These are phyloP conservation scores for Cyphellophora attinorum DNA, from an alignment of 2,329 filamentous ascomycete species.

Conservation along the genomic window DNA sequence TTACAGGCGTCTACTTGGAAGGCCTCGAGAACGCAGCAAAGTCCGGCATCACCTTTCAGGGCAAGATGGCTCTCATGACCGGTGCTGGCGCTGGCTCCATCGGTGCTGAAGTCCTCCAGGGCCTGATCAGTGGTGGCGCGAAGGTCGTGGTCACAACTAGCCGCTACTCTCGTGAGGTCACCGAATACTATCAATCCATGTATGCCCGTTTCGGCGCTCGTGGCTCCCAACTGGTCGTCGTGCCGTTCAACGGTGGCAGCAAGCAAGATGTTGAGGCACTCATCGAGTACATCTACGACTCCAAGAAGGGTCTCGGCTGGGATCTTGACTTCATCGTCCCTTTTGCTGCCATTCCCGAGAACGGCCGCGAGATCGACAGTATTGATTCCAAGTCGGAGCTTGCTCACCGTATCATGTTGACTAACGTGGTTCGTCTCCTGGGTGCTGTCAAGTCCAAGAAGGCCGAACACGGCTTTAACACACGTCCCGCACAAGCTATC, in stretches of 20 bases:
- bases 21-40: constrained; percentile 82
- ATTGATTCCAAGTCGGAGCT: constrained; percentile 97
- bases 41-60: constrained; percentile 79
- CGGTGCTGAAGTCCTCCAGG: constrained; percentile 91
- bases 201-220: constrained; percentile 89
- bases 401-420: constrained; percentile 97
- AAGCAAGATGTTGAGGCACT: constrained; percentile 95
- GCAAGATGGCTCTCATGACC: constrained; percentile 96
- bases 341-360: constrained; percentile 95
- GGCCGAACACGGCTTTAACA: constrained; percentile 77
- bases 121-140: constrained; percentile 89
- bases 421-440: constrained; percentile 85
- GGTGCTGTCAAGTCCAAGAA: constrained; percentile 89
- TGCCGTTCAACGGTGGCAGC: constrained; percentile 98
- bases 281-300: constrained; percentile 90
- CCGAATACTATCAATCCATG: constrained; percentile 98
- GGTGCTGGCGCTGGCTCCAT: constrained; percentile 97
- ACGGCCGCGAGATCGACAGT: constrained; percentile 90
- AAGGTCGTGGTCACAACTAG: constrained; percentile 96
- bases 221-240: constrained; percentile 92
- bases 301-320: constrained; percentile 95
- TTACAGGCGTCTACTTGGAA: constrained; percentile 86
- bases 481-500: constrained; percentile 91
- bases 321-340: constrained; percentile 93
- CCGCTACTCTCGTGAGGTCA: constrained; percentile 92